phyloP scores from a whole-genome alignment of 169 alveolate genomes.

The Cyclospora cayetanensis region DNA sequence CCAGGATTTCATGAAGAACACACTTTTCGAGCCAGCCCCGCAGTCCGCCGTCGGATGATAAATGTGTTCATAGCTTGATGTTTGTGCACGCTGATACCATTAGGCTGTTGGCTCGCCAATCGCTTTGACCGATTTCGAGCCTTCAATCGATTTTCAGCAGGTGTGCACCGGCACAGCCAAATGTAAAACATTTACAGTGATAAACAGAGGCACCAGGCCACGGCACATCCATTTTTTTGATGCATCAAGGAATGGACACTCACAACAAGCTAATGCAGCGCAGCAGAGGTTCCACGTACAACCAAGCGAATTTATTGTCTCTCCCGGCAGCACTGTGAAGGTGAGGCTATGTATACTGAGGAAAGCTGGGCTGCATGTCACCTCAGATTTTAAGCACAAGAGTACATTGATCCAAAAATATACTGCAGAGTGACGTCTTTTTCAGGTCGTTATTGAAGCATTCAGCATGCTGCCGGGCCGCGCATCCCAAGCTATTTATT shows the following conservation, averaged over 20 bases:
- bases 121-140: constrained; percentile 13
- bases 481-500: constrained; percentile 22
- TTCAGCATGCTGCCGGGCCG: constrained; percentile 64
- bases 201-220: constrained; percentile 49
- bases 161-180: constrained; percentile 48
- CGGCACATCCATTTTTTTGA: constrained; percentile 45
- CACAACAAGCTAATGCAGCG: constrained; percentile 18
- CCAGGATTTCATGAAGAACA: too few species aligned
- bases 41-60: too few species aligned
- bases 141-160: constrained; percentile 48
- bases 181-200: constrained; percentile 26
- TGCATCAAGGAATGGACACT: constrained; percentile 29
- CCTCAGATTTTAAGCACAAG: background rate
- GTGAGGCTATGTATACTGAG: background rate
- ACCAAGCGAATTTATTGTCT: constrained; percentile 38
- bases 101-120: constrained; percentile 60
- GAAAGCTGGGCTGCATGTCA: background rate
- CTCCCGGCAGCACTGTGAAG: constrained; percentile 33
- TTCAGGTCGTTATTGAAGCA: constrained; percentile 66
- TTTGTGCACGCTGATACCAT: too few species aligned
- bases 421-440: background rate
- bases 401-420: background rate
- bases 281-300: constrained; percentile 34
- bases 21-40: too few species aligned
- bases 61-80: too few species aligned